Percentiles rank a stretch among this genome's conserved stretches.
These are phyloP conservation scores for Chionographis japonica DNA, from an alignment of 106 monocot species.

Conservation along the genomic window DNA sequence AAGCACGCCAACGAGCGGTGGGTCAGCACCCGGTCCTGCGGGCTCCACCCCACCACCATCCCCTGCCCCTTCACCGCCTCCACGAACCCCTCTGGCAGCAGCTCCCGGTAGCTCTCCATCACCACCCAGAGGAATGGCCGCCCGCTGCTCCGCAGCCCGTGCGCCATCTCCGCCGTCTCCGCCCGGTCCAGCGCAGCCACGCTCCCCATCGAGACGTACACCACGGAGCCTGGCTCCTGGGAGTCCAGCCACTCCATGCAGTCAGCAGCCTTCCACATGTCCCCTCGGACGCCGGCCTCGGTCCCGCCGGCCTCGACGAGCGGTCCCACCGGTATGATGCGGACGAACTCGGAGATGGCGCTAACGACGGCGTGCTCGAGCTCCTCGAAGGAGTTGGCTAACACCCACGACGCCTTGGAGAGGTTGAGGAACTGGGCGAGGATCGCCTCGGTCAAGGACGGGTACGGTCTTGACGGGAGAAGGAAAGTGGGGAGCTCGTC, in stretches of 20 bases:
- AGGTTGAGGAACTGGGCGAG: constrained; percentile 34
- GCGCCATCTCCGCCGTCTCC: constrained; percentile 19
- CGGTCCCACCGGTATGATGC: constrained; percentile 47
- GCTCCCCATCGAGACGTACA: too few relatives aligned
- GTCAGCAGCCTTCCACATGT: constrained; percentile 18
- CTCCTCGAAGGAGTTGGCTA: constrained; percentile 55
- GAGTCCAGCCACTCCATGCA: constrained; percentile 12
- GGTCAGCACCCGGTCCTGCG: constrained; percentile 47
- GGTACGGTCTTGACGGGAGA: constrained; percentile 40
- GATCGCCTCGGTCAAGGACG: constrained; percentile 21
- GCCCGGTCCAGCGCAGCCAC: constrained; percentile 40
- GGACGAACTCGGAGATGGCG: constrained; percentile 11
- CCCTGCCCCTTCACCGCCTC: constrained; percentile 26
- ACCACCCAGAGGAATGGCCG: constrained; percentile 76
- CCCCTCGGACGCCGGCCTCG: constrained; percentile 5
- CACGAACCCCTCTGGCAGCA: constrained; percentile 48
- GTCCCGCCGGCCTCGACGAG: constrained; percentile 17
- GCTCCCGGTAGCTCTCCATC: constrained; percentile 9
- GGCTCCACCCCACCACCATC: constrained; percentile 63
- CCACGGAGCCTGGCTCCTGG: too few relatives aligned
- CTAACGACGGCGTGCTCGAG: constrained; percentile 34
- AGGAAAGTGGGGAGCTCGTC: constrained; percentile 68
- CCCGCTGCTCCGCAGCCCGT: constrained; percentile 32
- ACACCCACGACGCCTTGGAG: constrained; percentile 35
- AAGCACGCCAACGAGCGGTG: constrained; percentile 41